Evolutionary conservation across 2,329 filamentous ascomycete species (phyloP).

Genomic region (Magnaporthiopsis incrustans): DNA sequence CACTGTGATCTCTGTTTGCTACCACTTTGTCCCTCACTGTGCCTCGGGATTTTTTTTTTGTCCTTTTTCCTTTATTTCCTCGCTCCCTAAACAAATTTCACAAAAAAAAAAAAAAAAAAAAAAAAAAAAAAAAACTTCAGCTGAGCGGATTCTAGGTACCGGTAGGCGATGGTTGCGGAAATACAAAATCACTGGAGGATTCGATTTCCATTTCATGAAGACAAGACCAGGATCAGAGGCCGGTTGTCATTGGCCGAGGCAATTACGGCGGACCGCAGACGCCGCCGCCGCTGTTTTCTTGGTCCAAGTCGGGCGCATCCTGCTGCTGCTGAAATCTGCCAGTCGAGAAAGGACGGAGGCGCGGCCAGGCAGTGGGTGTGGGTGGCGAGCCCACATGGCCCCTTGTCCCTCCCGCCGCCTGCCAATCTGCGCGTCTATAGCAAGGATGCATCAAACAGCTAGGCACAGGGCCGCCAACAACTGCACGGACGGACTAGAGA

Average conservation of each 20-base stretch:
- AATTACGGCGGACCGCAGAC: constrained; percentile 4
- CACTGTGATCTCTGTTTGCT: background rate
- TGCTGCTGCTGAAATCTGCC: background rate
- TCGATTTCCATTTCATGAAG: constrained; percentile 2
- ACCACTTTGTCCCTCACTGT: background rate
- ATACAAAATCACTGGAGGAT: constrained; percentile 1
- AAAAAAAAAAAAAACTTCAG: background rate
- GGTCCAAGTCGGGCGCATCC: background rate
- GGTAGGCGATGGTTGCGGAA: background rate
- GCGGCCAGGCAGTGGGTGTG: background rate
- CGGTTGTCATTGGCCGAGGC: constrained; percentile 3
- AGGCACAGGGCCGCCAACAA: background rate
- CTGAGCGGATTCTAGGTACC: background rate
- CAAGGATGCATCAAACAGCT: background rate
- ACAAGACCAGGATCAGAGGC: constrained; percentile 1
- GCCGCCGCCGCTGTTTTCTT: constrained; percentile 6
- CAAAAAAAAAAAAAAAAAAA: too few species aligned
- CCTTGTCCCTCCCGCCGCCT: background rate
- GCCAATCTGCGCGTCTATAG: background rate
- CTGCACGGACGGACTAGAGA: background rate
- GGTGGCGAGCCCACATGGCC: background rate
- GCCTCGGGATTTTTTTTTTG: background rate
- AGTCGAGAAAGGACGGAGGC: background rate
- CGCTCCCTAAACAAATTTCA: background rate
- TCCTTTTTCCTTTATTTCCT: background rate